These are phyloP conservation scores for Otatea glauca DNA, from an alignment of 176 grass and related monocot genomes.

Conservation along the genomic window DNA sequence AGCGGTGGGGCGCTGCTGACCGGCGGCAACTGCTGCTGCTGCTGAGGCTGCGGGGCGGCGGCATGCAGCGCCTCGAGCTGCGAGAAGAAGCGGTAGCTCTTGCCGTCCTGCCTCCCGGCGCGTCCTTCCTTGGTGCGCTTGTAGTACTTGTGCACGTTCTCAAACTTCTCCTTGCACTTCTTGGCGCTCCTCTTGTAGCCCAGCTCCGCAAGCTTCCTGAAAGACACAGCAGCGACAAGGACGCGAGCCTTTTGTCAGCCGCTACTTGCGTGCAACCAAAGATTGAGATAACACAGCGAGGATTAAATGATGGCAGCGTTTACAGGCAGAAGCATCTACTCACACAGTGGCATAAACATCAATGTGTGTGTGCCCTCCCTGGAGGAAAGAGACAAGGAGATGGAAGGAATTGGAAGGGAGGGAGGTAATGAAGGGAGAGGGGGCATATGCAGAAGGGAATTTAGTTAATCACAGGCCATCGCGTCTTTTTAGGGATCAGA, in stretches of 20 bases:
- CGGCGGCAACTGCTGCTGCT: neutral
- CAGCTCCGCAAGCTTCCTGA: slow-evolving; percentile 83
- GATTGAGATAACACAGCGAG: slow-evolving; percentile 33
- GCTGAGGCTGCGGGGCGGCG: slow-evolving; percentile 6
- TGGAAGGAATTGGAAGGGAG: slow-evolving; percentile 42
- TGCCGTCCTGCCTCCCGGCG: slow-evolving; percentile 85
- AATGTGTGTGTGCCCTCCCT: slow-evolving; percentile 3
- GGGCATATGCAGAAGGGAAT: slow-evolving; percentile 28
- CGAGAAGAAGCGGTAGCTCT: slow-evolving; percentile 93
- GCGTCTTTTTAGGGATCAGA: slow-evolving; percentile 55
- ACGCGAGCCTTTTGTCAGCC: slow-evolving; percentile 35
- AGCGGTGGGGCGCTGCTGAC: neutral
- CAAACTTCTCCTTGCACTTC: slow-evolving; percentile 99
- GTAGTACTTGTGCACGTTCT: slow-evolving; percentile 99
- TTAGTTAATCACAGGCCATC: slow-evolving; percentile 54
- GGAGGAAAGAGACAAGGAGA: slow-evolving; percentile 58
- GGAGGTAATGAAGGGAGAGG: neutral
- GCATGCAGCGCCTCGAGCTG: slow-evolving; percentile 76
- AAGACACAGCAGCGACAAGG: slow-evolving; percentile 37
- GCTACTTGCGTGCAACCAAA: slow-evolving; percentile 44
- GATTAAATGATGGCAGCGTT: slow-evolving; percentile 54
- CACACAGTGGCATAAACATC: slow-evolving; percentile 35
- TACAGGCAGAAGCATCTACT: slow-evolving; percentile 57
- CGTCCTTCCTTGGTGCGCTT: slow-evolving; percentile 97
- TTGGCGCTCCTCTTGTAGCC: slow-evolving; percentile 88